These are phyloP conservation scores for Entoloma clypeatum DNA, from an alignment of 1,284 basidiomycete genomes.

Conservation along the genomic window DNA sequence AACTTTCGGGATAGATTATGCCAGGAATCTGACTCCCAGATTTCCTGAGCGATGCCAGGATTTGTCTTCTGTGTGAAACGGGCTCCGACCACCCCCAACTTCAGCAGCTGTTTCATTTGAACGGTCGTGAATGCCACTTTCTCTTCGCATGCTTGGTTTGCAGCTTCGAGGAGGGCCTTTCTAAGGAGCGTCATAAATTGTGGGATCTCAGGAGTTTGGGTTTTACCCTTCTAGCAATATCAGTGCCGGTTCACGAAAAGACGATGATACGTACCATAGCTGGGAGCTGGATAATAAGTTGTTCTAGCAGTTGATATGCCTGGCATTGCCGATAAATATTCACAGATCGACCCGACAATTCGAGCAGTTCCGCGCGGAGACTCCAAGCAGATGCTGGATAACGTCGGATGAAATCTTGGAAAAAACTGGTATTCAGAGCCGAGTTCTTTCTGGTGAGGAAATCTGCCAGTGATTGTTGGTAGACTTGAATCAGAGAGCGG, in stretches of 20 bases:
- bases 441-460: constrained; percentile 83
- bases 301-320: constrained; percentile 69
- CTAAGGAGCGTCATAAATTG: constrained; percentile 53
- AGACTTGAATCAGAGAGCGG: constrained; percentile 47
- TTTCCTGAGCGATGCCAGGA: constrained; percentile 23
- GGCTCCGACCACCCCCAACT: constrained; percentile 63
- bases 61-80: constrained; percentile 57
- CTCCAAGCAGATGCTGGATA: constrained; percentile 68
- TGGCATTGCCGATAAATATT: constrained; percentile 78
- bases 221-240: constrained; percentile 18
- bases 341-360: constrained; percentile 52
- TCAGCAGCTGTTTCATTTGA: constrained; percentile 79
- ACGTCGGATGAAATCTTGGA: constrained; percentile 76
- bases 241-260: constrained; percentile 5
- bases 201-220: constrained; percentile 36
- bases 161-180: constrained; percentile 45
- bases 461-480: constrained; percentile 70
- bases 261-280: constrained; percentile 39
- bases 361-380: constrained; percentile 57
- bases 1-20: constrained; percentile 30
- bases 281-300: constrained; percentile 61
- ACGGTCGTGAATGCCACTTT: constrained; percentile 52
- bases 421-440: constrained; percentile 69
- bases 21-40: constrained; percentile 40
- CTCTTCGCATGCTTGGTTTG: constrained; percentile 50